Base-by-base conservation (phyloP, 148 eudicot genomes). In the Fagopyrum tataricum region DNA sequence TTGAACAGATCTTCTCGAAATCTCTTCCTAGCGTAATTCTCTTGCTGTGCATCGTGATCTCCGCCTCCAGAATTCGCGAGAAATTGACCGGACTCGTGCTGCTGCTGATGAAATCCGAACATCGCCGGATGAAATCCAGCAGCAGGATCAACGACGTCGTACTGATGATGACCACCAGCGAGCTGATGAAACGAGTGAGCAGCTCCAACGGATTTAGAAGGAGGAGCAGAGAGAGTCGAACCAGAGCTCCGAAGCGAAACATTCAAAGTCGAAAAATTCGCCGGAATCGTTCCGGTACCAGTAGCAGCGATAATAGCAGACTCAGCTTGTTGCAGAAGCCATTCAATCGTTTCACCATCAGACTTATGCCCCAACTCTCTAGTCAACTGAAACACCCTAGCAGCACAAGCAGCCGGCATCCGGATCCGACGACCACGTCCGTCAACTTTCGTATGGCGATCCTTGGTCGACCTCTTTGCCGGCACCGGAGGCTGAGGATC, bases 1-100 rank as follows among this genome's bases (percentile, higher is more conserved):
- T 67, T 67, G 71, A 67, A 67, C 9, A 67, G 71, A 67, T 67
- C 71, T 17, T 67, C 71, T 67, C 71, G 39, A 44, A 67, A 67
- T 17, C 71, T 44, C 40, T 67, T 67, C 44, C 46, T 39, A 44
- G 44, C 14, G 17, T 40, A 67, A 26, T 67, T 67, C 39, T 24
- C 71, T 44, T 67, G 71, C n/a, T n/a, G n/a, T 20, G 69, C 44
- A 6, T 64, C 40, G 40, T 64, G 42, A n/a, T 12, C 68, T 11
- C 69, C 44, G 31, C 15, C 37, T 59, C 66, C 37, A 7, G 37
- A 39, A 64, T 64, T 21, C 41, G 26, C 66, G 5, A 64, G 69
- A 21, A 17, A 42, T 14, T 26, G 15, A 26, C n/a, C 2, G 6
- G 71, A 40, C 42, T 62, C n/a, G 20, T 67, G 70, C 43, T 67